phyloP scores from a whole-genome alignment of 257 asterid genomes.

The Galeopsis tetrahit region DNA sequence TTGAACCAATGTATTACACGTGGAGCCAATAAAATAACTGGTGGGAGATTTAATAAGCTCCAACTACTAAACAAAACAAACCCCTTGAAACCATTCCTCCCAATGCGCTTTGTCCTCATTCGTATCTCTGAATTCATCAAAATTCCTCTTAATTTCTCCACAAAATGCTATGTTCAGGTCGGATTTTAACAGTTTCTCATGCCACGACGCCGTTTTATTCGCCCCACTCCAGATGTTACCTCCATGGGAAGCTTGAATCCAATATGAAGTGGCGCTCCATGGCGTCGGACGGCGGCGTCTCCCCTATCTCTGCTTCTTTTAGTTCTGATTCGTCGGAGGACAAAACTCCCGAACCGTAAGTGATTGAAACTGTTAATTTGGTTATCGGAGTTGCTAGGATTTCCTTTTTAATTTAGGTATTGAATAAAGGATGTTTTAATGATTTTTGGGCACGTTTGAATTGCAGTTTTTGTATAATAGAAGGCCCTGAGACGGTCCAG shows the following conservation, averaged over 20 bases:
- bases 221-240: conserved; percentile 41
- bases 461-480: conserved; percentile 89
- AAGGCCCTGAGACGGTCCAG: conserved; percentile 94
- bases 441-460: conserved; percentile 19
- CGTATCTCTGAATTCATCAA: conserved; percentile 4
- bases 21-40: not conserved
- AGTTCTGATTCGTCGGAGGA: conserved; percentile 55
- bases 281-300: conserved; percentile 66
- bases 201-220: conserved; percentile 45
- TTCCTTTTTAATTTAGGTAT: not conserved
- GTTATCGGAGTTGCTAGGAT: not conserved
- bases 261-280: conserved; percentile 54
- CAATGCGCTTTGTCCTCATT: conserved; percentile 32
- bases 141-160: conserved; percentile 19
- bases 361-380: not conserved
- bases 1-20: conserved; percentile 2
- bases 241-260: conserved; percentile 40
- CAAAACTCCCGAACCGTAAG: conserved; percentile 51
- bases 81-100: conserved; percentile 16
- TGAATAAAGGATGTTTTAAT: conserved; percentile 6
- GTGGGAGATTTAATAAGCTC: conserved; percentile 29
- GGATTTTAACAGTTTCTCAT: conserved; percentile 59
- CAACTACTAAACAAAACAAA: conserved; percentile 20
- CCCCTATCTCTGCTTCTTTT: conserved; percentile 53
- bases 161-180: conserved; percentile 67